Evolutionary conservation across 2,329 filamentous ascomycete species (phyloP).

Genomic region (Meredithiella fracta): DNA sequence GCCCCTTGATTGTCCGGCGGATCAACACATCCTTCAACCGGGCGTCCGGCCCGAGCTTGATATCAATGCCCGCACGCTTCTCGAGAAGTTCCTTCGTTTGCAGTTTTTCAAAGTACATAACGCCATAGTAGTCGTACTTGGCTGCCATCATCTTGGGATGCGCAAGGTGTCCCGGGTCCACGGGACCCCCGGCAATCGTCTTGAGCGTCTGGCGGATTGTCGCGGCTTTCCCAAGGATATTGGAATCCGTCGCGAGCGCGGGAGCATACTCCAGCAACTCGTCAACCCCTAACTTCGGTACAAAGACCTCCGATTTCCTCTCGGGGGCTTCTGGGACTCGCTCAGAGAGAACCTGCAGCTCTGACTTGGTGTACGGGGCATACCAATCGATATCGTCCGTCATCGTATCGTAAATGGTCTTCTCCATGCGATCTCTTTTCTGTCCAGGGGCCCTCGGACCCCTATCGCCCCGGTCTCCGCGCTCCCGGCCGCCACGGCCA

Average conservation of each 20-base stretch:
- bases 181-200: slow-evolving; percentile 22
- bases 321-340: slow-evolving; percentile 7
- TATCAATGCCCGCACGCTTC: slow-evolving; percentile 16
- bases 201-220: slow-evolving; percentile 24
- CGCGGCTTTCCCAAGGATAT: slow-evolving; percentile 19
- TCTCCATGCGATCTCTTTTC: slow-evolving; percentile 15
- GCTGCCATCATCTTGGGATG: slow-evolving; percentile 21
- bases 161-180: slow-evolving; percentile 20
- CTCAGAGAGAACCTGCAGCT: slow-evolving; percentile 16
- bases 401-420: slow-evolving; percentile 18
- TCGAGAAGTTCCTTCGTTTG: slow-evolving; percentile 20
- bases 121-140: slow-evolving; percentile 19
- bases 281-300: slow-evolving; percentile 23
- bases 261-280: slow-evolving; percentile 21
- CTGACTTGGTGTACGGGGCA: slow-evolving; percentile 18
- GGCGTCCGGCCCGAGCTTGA: slow-evolving; percentile 13
- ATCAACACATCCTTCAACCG: slow-evolving; percentile 19
- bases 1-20: slow-evolving; percentile 21
- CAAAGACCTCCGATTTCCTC: slow-evolving; percentile 18
- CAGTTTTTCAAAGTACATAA: slow-evolving; percentile 22
- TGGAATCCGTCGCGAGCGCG: slow-evolving; percentile 21
- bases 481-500: slow-evolving; percentile 15
- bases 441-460: slow-evolving; percentile 11
- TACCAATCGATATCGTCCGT: slow-evolving; percentile 17
- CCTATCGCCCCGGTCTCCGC: slow-evolving; percentile 16